Conservation (phyloP, 768 basidiomycete species). For the Pleurotus pulmonarius region DNA sequence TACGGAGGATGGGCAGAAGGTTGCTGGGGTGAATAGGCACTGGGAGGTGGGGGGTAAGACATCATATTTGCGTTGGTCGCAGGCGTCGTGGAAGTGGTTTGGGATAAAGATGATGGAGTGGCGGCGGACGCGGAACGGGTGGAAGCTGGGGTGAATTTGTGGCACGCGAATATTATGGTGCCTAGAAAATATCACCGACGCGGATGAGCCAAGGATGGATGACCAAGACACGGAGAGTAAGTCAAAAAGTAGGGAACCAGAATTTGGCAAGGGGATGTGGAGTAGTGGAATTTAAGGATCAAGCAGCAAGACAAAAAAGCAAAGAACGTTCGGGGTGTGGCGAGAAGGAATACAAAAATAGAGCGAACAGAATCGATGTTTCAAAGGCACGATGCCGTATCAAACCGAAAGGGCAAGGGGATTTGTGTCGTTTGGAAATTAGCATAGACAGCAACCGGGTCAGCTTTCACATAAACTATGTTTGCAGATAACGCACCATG, state of each 20-base stretch:
- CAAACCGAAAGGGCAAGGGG: neutral
- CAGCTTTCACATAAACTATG: slow-evolving; percentile 10
- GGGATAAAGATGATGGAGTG: slow-evolving; percentile 32
- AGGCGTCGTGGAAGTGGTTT: neutral
- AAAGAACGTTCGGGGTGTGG: no score
- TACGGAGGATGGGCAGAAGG: slow-evolving; percentile 33
- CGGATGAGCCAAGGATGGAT: no score
- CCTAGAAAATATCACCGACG: slow-evolving; percentile 36
- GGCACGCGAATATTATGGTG: slow-evolving; percentile 70
- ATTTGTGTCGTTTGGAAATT: neutral
- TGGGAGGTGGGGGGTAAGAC: neutral
- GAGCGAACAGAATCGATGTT: no score
- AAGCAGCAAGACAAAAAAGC: no score
- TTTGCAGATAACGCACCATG: slow-evolving; percentile 56
- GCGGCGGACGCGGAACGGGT: slow-evolving; percentile 32
- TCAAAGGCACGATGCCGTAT: neutral
- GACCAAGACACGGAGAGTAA: slow-evolving; percentile 19
- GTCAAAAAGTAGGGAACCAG: slow-evolving; percentile 10
- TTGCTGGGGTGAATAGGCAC: slow-evolving; percentile 9
- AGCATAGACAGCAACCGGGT: neutral
- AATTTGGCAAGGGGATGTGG: neutral
- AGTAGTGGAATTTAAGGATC: neutral
- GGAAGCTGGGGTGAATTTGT: slow-evolving; percentile 52
- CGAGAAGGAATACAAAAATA: no score
- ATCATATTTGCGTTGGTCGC: neutral